Conservation (phyloP, 768 basidiomycete species). For the Phaffia tasmanica region DNA sequence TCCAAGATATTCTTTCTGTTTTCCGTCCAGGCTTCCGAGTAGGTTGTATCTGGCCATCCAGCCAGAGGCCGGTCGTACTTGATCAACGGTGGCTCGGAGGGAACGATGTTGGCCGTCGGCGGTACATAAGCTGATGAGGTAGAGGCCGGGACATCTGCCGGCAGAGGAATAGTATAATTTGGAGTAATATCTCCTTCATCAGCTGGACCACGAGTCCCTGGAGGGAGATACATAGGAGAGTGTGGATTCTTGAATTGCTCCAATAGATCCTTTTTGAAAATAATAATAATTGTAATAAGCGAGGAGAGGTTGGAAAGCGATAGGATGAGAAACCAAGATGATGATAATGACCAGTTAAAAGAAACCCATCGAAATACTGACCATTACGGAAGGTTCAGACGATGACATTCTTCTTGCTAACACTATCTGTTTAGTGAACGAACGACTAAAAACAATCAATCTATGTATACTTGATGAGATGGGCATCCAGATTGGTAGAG, state of each 20-base stretch:
- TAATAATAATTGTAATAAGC: too few relatives aligned
- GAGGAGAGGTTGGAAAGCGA: too few relatives aligned
- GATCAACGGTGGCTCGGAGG: not conserved
- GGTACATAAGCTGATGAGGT: not conserved
- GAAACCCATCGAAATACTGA: too few relatives aligned
- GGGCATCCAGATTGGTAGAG: too few relatives aligned
- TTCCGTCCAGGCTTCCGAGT: not conserved
- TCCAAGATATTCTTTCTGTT: conserved; percentile 12
- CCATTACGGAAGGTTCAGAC: too few relatives aligned
- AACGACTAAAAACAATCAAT: too few relatives aligned
- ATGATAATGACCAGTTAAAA: too few relatives aligned
- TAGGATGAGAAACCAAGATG: too few relatives aligned
- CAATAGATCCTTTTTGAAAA: conserved; percentile 16
- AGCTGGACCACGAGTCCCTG: conserved; percentile 17
- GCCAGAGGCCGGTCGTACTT: conserved; percentile 10
- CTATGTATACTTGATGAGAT: too few relatives aligned
- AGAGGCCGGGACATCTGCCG: too few relatives aligned
- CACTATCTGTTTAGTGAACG: too few relatives aligned
- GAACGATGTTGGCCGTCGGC: conserved; percentile 1
- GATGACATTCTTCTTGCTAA: too few relatives aligned
- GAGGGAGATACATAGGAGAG: conserved; percentile 24
- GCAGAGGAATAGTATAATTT: conserved; percentile 10
- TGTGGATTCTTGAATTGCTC: conserved; percentile 12
- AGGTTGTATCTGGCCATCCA: not conserved
- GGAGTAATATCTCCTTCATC: conserved; percentile 17